Evolutionary conservation across 2,329 filamentous ascomycete genomes (phyloP), one percentile per base, ranked within the genome.

Genomic region (Periconia macrospinosa): DNA sequence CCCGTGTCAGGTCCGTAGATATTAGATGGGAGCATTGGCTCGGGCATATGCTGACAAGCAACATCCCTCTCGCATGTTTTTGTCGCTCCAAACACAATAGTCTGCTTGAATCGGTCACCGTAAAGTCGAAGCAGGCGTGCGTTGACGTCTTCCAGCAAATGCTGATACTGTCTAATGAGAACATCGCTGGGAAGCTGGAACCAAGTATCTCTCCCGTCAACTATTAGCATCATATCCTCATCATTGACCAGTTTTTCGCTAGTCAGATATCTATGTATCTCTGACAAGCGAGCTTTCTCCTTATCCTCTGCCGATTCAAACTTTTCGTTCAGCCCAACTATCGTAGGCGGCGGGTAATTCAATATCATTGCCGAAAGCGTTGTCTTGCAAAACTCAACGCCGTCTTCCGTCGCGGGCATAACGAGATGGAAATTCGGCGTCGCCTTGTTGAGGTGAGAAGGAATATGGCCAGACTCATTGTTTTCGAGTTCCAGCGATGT

Each of bases 171-270:
- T 58, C 81, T 74, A 23, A 90, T 79, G 58, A 89, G 73, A 18
- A 88, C 77, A 41, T 86, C 81, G 2, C 84, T 81, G 0, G 86
- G 85, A 2, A 89, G 75, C 67, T 90, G 87, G 54, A 88, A 84
- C 74, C 85, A 84, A 1, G 85, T 78, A 54, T 89, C 84, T 66
- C 84, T 81, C 1, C 82, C 85, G 65, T 89, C 86, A 6, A 86
- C 78, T 45, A 89, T 77, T 53, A 89, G 71, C 8, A 88, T 79
- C 27, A 90, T 70, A 65, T 90, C 87, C 18, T 83, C 76, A 52
- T 86, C 78, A 20, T 77, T 73, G 17, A 83, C 76, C n/a, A 77
- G 66, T 35, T 76, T 77, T 30, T 72, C 74, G 46, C 77, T 74
- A 13, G 76, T 73, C 27, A 86, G 69, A 52, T 81, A 84, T 9